A percentile compares a stretch with the other conserved stretches of the same genome.
These are phyloP conservation scores for Xanthoconium stramineum DNA, from an alignment of 768 basidiomycete species.

Conservation along the genomic window DNA sequence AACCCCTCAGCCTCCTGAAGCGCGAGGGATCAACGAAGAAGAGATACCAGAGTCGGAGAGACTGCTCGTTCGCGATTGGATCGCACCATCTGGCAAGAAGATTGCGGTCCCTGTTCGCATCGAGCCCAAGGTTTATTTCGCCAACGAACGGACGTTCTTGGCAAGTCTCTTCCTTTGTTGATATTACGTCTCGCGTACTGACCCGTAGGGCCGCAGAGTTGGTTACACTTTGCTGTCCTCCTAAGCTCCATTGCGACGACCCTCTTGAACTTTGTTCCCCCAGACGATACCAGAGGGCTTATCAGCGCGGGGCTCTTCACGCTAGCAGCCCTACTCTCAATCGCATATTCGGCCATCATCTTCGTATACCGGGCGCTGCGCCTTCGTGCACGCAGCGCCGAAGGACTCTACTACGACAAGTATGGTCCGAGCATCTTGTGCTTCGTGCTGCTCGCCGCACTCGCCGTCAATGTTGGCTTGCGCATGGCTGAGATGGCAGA, in stretches of 20 bases:
- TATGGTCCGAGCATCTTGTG: conserved; percentile 81
- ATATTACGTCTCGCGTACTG: not conserved
- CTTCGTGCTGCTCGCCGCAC: conserved; percentile 60
- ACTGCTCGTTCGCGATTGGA: conserved; percentile 63
- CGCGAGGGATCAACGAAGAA: conserved; percentile 37
- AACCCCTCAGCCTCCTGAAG: conserved; percentile 21
- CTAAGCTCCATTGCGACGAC: conserved; percentile 89
- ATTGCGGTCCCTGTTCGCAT: conserved; percentile 94
- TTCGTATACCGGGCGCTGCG: conserved; percentile 74
- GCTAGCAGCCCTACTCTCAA: conserved; percentile 80
- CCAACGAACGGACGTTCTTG: conserved; percentile 90
- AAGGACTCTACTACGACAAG: conserved; percentile 86
- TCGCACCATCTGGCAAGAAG: conserved; percentile 80
- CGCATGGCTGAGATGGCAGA: conserved; percentile 53
- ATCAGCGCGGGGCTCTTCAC: conserved; percentile 90
- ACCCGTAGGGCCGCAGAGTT: conserved; percentile 53
- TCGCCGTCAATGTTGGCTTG: conserved; percentile 73
- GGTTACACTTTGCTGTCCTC: conserved; percentile 85
- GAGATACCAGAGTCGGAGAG: conserved; percentile 46
- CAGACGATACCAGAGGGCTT: conserved; percentile 71
- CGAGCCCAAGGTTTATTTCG: conserved; percentile 98
- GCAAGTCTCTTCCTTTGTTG: conserved; percentile 45
- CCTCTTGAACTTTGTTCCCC: conserved; percentile 78
- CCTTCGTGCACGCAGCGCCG: conserved; percentile 67
- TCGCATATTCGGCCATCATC: conserved; percentile 80